Evolutionary conservation across 75 land plant genomes (phyloP).

Genomic region (Sequoiadendron giganteum): DNA sequence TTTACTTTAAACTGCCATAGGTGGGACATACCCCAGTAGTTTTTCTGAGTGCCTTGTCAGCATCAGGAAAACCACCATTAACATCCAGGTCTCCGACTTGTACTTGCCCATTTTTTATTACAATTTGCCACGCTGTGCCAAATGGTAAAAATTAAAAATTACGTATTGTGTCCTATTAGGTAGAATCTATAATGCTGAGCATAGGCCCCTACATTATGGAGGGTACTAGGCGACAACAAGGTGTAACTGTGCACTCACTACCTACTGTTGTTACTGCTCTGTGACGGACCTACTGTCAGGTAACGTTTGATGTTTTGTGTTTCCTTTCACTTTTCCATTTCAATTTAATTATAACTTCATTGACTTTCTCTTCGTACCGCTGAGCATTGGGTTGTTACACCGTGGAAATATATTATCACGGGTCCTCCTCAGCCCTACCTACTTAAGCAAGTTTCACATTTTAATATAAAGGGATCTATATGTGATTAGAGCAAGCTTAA

Average conservation of each 20-base stretch:
- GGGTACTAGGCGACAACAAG: background rate
- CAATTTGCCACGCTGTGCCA: background rate
- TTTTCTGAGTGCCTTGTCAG: background rate
- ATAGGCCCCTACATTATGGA: constrained; percentile 5
- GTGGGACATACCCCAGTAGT: background rate
- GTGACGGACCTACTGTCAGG: background rate
- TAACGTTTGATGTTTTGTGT: too few relatives aligned
- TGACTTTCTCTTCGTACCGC: background rate
- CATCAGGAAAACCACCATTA: background rate
- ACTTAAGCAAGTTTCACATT: too few relatives aligned
- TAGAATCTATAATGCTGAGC: background rate
- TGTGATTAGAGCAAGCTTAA: too few relatives aligned
- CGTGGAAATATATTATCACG: too few relatives aligned
- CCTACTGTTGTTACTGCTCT: too few relatives aligned
- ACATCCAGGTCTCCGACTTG: background rate
- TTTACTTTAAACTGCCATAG: background rate
- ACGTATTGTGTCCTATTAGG: too few relatives aligned
- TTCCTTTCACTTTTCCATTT: background rate
- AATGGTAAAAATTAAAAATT: background rate
- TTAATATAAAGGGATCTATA: too few relatives aligned
- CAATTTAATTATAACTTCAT: background rate
- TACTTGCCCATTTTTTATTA: background rate
- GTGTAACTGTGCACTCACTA: background rate
- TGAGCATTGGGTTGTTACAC: too few relatives aligned
- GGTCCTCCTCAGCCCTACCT: too few relatives aligned